These are phyloP conservation scores for Fusarium piperis DNA, from an alignment of 2,329 filamentous ascomycete species.

Conservation along the genomic window DNA sequence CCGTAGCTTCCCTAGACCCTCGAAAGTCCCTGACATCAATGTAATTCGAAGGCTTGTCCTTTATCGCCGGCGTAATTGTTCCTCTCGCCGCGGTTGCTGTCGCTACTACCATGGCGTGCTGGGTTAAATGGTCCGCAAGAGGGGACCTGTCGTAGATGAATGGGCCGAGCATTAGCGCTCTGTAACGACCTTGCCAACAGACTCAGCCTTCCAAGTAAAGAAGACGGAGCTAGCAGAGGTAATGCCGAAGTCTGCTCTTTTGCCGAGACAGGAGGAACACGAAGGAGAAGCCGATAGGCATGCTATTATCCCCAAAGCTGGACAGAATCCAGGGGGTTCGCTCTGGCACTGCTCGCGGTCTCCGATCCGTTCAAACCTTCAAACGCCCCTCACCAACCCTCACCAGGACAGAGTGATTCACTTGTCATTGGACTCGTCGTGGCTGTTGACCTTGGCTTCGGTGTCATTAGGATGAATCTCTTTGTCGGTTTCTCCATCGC, in stretches of 20 bases:
- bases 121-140: slow-evolving; percentile 3
- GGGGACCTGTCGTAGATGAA: slow-evolving; percentile 10
- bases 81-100: background rate
- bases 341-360: no score
- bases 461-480: background rate
- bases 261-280: no score
- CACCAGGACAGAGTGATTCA: background rate
- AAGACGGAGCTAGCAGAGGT: background rate
- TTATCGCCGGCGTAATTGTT: background rate
- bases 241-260: no score
- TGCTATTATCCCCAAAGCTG: no score
- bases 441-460: background rate
- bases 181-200: no score
- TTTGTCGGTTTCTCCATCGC: background rate
- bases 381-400: no score
- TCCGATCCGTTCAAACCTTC: no score
- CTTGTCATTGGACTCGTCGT: background rate
- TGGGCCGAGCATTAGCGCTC: no score
- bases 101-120: background rate
- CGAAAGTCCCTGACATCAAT: background rate
- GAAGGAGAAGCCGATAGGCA: no score
- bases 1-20: background rate
- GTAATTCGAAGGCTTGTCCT: background rate
- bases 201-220: no score
- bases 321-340: no score